phyloP scores from a whole-genome alignment of 176 grass and related monocot genomes.

The Lolium multiflorum region DNA sequence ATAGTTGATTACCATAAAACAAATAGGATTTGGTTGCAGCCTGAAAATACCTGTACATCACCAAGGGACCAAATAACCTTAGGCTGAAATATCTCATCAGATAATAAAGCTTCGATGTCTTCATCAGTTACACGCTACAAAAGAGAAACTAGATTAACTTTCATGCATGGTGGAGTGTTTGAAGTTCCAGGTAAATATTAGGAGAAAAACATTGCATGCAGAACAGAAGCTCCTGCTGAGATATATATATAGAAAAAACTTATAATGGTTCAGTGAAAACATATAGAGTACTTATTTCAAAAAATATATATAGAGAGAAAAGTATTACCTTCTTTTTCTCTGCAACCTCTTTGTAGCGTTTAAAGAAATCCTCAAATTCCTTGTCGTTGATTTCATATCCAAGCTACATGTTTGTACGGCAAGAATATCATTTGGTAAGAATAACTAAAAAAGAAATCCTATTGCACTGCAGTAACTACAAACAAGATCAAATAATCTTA shows the following conservation, averaged over 20 bases:
- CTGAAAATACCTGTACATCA: slow-evolving; percentile 71
- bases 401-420: slow-evolving; percentile 54
- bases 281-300: neutral
- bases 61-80: slow-evolving; percentile 91
- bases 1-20: neutral
- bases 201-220: neutral
- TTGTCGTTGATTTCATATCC: slow-evolving; percentile 89
- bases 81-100: slow-evolving; percentile 97
- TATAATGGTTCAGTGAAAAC: neutral
- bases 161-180: neutral
- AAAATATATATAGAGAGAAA: neutral
- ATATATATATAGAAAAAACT: neutral
- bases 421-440: slow-evolving; percentile 29
- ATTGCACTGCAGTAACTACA: slow-evolving; percentile 14
- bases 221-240: neutral
- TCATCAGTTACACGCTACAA: slow-evolving; percentile 87
- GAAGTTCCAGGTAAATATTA: neutral
- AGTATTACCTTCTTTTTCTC: slow-evolving; percentile 93
- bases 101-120: slow-evolving; percentile 89
- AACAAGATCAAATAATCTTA: slow-evolving; percentile 38
- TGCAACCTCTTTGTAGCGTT: slow-evolving; percentile 96
- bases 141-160: slow-evolving; percentile 31
- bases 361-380: slow-evolving; percentile 97
- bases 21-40: neutral
- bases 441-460: neutral